phyloP scores from a whole-genome alignment of 2,329 filamentous ascomycete genomes.

The Penicillium concentricum region DNA sequence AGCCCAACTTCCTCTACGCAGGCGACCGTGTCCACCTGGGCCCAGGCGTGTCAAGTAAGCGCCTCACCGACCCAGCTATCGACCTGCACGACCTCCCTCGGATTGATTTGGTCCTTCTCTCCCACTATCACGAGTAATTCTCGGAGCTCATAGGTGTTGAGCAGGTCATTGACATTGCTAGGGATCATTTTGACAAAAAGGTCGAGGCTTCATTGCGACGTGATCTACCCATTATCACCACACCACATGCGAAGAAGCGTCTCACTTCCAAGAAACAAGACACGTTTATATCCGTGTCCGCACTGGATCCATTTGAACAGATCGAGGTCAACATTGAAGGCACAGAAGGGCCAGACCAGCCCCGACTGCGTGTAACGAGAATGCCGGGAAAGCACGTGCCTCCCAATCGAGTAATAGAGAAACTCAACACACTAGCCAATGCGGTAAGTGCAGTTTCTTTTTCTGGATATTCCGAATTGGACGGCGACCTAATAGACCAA shows the following conservation, averaged over 20 bases:
- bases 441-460: conserved; percentile 32
- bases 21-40: conserved; percentile 67
- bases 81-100: conserved; percentile 59
- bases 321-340: conserved; percentile 46
- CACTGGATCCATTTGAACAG: conserved; percentile 57
- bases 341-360: conserved; percentile 22
- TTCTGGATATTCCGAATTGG: neutral
- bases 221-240: conserved; percentile 62
- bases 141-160: too few species aligned
- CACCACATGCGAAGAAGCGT: conserved; percentile 58
- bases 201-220: conserved; percentile 53
- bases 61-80: conserved; percentile 60
- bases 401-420: conserved; percentile 38
- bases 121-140: conserved; percentile 60
- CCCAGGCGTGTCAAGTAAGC: conserved; percentile 57
- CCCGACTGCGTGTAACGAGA: conserved; percentile 57
- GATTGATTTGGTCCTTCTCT: conserved; percentile 60
- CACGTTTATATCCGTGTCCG: conserved; percentile 55
- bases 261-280: conserved; percentile 49
- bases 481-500: neutral
- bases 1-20: conserved; percentile 65
- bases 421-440: conserved; percentile 48
- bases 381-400: conserved; percentile 67
- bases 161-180: conserved; percentile 5
- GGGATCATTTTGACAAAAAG: conserved; percentile 55